Evolutionary conservation across 1,284 basidiomycete genomes (phyloP), one percentile per base, ranked within the genome.

Genomic region (Pseudozyma sp.): DNA sequence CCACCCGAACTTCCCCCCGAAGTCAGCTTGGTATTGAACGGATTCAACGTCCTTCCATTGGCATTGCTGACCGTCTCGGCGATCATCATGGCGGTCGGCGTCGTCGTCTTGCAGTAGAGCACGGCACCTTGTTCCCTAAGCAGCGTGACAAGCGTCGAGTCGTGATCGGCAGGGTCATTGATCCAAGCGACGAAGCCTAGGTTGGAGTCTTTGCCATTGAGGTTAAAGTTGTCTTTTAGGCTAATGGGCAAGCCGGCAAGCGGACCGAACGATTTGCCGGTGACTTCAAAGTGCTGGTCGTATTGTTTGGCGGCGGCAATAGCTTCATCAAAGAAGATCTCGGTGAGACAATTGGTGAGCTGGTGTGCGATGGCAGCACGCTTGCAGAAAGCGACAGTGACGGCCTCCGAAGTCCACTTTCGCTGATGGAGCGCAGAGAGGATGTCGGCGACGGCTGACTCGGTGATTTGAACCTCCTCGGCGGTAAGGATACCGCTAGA

Each of bases 1-100:
- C 77, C 79, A 19, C 79, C 79, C 18, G 68, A 72, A 21, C 63
- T 69, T n/a, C 79, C 79, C 35, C 77, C 79, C 0, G 70, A 36
- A 6, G 70, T 67, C 18, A 73, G 8, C 14, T 54, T 55, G 8
- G 62, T 72, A 58, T 76, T 71, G 53, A 50, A 61, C 5, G 73
- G 70, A 36, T 73, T 53, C 16, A 76, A 59, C 42, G 74, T 73
- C 13, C 74, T 50, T 9, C 74, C 74, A 34, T 71, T 72, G 36
- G 65, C 70, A n/a, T 76, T 76, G 16, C 52, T 58, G 1, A 72
- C 69, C 11, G 74, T 73, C 36, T 76, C 74, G 8, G 69, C 74
- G 18, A 76, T 76, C 75, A 77, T 74, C 71, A 77, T 75, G 11
- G 71, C 70, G 0, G 71, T 74, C 2, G 75, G 71, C 11, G 70